Evolutionary conservation across 2,329 filamentous ascomycete genomes (phyloP).

Genomic region (Neonectria magnoliae): DNA sequence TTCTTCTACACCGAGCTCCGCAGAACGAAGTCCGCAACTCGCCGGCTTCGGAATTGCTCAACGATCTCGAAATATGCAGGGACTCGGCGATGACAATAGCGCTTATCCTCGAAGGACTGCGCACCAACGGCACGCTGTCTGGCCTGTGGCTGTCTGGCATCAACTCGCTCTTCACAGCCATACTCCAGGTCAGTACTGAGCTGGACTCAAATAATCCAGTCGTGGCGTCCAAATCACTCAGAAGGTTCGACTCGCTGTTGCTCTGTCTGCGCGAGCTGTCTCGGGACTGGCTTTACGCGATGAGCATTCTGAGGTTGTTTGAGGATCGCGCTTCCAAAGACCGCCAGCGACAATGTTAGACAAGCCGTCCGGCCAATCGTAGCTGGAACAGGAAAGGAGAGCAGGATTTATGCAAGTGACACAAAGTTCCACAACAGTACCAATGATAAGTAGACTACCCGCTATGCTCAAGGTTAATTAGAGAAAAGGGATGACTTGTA

Average conservation of each 20-base stretch:
- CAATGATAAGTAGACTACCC: too few relatives aligned
- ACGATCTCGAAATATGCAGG: constrained; percentile 38
- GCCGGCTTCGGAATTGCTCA: constrained; percentile 3
- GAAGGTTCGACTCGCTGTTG: constrained; percentile 35
- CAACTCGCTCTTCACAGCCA: constrained; percentile 40
- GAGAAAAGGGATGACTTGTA: too few relatives aligned
- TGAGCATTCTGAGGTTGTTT: constrained; percentile 36
- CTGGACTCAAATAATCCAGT: constrained; percentile 35
- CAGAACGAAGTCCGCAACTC: constrained; percentile 5
- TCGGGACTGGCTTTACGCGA: constrained; percentile 38
- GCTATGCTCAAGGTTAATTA: too few relatives aligned
- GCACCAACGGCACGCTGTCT: constrained; percentile 12
- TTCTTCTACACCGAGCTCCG: constrained; percentile 40
- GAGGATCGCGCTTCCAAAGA: constrained; percentile 12
- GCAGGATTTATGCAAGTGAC: too few relatives aligned
- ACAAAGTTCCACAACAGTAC: too few relatives aligned
- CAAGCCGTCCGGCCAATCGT: background rate
- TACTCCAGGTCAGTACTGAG: constrained; percentile 34
- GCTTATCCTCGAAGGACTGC: constrained; percentile 35
- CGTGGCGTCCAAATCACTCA: constrained; percentile 35
- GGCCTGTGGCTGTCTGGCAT: constrained; percentile 37
- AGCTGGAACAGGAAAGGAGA: too few relatives aligned
- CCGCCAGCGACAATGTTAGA: background rate
- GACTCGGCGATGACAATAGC: constrained; percentile 33
- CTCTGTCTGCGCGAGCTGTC: constrained; percentile 30